Evolutionary conservation across 768 basidiomycete species (phyloP), one percentile per base, ranked within the genome.

Genomic region (Amanita pseudoporphyria): DNA sequence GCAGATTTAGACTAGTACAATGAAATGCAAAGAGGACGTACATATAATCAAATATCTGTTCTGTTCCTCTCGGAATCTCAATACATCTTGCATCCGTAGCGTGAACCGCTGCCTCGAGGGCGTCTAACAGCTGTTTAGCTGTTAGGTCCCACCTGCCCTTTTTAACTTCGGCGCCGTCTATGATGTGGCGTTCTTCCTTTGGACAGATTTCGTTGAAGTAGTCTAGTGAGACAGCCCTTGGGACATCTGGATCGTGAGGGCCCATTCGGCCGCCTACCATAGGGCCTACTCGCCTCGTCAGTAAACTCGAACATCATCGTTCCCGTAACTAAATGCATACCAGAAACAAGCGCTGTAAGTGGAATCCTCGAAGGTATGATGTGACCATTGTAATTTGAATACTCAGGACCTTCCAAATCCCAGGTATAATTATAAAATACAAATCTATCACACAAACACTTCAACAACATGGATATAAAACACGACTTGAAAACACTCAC

Each of bases 191-290:
- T 9, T 49, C 40, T 5, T 26, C 26, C 26, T 45, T 44, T n/a
- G 52, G 52, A 35, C 52, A 53, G 32, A 53, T 32, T 26, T 42
- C 18, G 12, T 53, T 41, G 31, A 47, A 53, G 33, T 53, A 53
- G 35, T 49, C 47, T 6, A 41, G 31, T 14, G 52, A 53, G 7
- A 53, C 47, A n/a, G 52, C 45, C 18, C 50, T 45, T 3, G 50
- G 55, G 9, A 43, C 41, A 39, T 49, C 48, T 6, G 9, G 14
- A 16, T 51, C 48, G 0, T 43, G 18, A 10, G 39, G 39, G 5
- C 19, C 32, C 46, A 39, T 16, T n/a, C 36, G 19, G 16, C 49
- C 50, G 4, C 55, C 53, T 28, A 45, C 50, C 22, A 49, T 53
- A 5, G 53, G 48, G 13, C 48, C 48, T 47, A 22, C 18, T 16